These are phyloP conservation scores for Lipomyces japonicus DNA, from an alignment of 805 yeast genomes.

Conservation along the genomic window DNA sequence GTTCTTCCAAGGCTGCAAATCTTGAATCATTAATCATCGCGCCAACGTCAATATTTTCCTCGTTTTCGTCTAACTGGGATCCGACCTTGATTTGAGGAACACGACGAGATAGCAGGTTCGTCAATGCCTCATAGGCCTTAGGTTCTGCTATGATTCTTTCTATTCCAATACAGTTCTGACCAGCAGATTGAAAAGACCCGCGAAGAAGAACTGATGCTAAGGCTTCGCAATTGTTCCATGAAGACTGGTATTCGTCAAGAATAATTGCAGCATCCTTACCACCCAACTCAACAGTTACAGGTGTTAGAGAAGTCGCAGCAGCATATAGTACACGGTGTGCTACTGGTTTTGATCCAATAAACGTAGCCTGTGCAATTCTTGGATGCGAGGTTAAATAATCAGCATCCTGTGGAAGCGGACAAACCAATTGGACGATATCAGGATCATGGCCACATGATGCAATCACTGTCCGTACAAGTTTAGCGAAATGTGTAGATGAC, in stretches of 20 bases:
- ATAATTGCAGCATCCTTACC: constrained; percentile 93
- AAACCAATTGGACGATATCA: constrained; percentile 78
- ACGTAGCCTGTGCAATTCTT: constrained; percentile 80
- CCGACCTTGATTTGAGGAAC: constrained; percentile 70
- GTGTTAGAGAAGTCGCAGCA: constrained; percentile 84
- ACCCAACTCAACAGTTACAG: constrained; percentile 92
- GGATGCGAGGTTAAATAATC: constrained; percentile 81
- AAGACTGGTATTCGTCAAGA: constrained; percentile 56
- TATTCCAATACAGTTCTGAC: constrained; percentile 97
- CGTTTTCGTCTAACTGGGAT: constrained; percentile 85
- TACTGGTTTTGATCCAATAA: constrained; percentile 92
- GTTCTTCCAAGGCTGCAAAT: constrained; percentile 60
- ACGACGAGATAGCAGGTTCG: constrained; percentile 53
- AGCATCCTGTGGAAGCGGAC: constrained; percentile 86
- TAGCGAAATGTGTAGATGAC: constrained; percentile 79
- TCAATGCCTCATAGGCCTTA: constrained; percentile 59
- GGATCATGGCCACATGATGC: constrained; percentile 72
- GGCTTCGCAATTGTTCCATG: constrained; percentile 39
- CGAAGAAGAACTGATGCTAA: constrained; percentile 80
- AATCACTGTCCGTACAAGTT: constrained; percentile 67
- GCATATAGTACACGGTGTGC: constrained; percentile 82
- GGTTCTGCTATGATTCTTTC: constrained; percentile 87
- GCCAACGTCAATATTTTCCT: constrained; percentile 76
- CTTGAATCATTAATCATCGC: constrained; percentile 83
- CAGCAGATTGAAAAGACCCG: constrained; percentile 95